A percentile compares a stretch with the other conserved stretches of the same genome.
Evolutionary conservation across 78 protist species (phyloP).

Genomic region (Isochrysis galbana): DNA sequence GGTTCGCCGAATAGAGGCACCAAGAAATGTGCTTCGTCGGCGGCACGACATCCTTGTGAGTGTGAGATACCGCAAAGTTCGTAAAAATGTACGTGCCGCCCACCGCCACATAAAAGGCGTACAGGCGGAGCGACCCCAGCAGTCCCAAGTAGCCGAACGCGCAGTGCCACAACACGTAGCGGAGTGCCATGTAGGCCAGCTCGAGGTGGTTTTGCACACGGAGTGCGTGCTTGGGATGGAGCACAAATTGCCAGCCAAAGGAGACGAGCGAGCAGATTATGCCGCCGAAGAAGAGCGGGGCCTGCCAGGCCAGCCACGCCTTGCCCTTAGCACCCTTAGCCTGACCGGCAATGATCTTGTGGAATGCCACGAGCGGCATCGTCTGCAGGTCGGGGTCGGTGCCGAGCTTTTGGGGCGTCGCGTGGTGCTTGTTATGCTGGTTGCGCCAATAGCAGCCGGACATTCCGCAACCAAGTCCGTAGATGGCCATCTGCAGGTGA

Average conservation of each 20-base stretch:
- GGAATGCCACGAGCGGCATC: constrained; percentile 29
- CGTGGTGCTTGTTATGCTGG: constrained; percentile 53
- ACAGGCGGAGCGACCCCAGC: not conserved
- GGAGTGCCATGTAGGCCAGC: not conserved
- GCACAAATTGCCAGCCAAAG: constrained; percentile 42
- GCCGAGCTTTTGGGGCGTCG: constrained; percentile 47
- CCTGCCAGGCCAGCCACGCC: constrained; percentile 19
- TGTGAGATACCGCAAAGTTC: constrained; percentile 37
- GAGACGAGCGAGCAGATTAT: not conserved
- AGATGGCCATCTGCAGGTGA: not conserved
- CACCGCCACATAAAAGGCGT: not conserved
- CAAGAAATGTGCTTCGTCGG: not conserved
- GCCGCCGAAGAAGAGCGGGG: constrained; percentile 8
- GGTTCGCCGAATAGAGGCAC: not conserved
- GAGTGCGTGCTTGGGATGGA: constrained; percentile 22
- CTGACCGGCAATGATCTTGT: not conserved
- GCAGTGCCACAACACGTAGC: not conserved
- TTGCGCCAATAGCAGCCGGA: constrained; percentile 36
- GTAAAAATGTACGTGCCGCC: constrained; percentile 23
- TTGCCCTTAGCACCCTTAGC: not conserved
- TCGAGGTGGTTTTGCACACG: not conserved
- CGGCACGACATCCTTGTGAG: not conserved
- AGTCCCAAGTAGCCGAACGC: not conserved
- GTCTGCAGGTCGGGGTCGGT: constrained; percentile 39
- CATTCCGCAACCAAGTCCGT: constrained; percentile 31